These are phyloP conservation scores for Amborella trichopoda DNA, from an alignment of 164 flowering plant species.

Conservation along the genomic window DNA sequence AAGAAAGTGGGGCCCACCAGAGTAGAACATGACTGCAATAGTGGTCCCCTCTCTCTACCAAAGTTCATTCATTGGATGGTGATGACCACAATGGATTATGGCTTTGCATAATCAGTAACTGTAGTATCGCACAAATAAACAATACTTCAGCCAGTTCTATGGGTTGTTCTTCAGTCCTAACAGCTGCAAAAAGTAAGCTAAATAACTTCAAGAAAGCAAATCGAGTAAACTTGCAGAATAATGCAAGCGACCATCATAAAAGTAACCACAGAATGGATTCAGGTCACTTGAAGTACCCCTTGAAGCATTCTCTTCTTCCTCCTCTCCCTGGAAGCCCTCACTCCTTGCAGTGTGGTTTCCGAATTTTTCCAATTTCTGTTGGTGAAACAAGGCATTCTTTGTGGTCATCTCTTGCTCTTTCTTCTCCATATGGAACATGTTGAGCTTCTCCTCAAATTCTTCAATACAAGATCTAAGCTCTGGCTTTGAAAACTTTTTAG, in stretches of 20 bases:
- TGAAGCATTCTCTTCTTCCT: constrained; percentile 23
- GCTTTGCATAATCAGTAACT: not conserved
- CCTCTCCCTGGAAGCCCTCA: constrained; percentile 18
- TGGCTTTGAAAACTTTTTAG: constrained; percentile 88
- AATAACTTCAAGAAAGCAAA: not conserved
- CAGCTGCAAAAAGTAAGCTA: not conserved
- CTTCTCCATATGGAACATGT: constrained; percentile 62
- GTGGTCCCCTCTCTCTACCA: not conserved
- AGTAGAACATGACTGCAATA: no score
- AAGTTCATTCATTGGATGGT: not conserved
- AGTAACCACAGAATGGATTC: not conserved
- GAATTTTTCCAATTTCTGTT: constrained; percentile 35
- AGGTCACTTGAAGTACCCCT: constrained; percentile 30
- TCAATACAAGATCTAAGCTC: constrained; percentile 72
- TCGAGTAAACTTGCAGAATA: constrained; percentile 1
- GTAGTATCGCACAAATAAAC: no score
- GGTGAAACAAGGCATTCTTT: constrained; percentile 76
- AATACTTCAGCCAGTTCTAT: no score
- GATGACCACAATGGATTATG: not conserved
- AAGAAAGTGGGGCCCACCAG: no score
- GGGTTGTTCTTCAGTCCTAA: not conserved
- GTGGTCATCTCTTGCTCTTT: constrained; percentile 86
- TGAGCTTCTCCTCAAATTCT: constrained; percentile 91
- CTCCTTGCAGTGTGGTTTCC: constrained; percentile 14
- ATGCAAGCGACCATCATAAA: not conserved